Base-by-base conservation (phyloP, 2,329 filamentous ascomycete genomes). In the Pseudogymnoascus sp. region DNA sequence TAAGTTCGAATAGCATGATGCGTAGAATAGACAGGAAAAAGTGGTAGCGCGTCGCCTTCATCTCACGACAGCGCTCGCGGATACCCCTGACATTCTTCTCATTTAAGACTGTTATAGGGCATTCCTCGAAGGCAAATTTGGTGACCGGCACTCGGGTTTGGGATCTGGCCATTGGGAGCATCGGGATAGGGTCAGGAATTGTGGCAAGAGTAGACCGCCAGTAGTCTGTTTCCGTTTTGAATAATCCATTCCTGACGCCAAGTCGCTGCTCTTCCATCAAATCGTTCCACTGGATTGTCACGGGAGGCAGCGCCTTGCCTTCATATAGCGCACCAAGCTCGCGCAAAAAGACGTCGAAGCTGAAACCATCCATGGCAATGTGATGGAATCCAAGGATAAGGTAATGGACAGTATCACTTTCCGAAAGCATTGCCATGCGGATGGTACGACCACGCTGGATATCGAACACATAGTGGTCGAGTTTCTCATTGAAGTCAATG, bases 21-120 rank as follows among this genome's bases (percentile, higher is more conserved):
- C 75, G 67, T 62, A 79, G 74, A 0, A 72, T 70, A 0, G 79
- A 73, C 2, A 83, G 70, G 65, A 78, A 77, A 64, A 82, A 74
- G 59, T 83, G 79, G 65, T 81, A 82, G 0, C 73, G 66, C 0
- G 77, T 79, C 0, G 71, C 67, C 44, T 72, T 69, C 38, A 69
- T 66, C 62, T 64, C 60, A 31, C 68, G 64, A 23, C 68, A 69
- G 0, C 66, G 59, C 0, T 64, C 33, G 35, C 71, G 72, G 63
- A 76, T 65, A 10, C 63, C 63, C 1, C 65, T 37, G 7, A 16
- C n/a, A 10, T 3, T 16, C 7, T 23, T 14, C 14, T n/a, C 21
- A n/a, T 23, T n/a, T 8, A 31, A 25, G 28, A 14, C 6, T n/a
- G 12, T 56, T 8, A 31, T 25, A 35, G 33, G 33, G 33, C 33